These are phyloP conservation scores for Solanum rostratum DNA, from an alignment of 257 asterid genomes.

Conservation along the genomic window DNA sequence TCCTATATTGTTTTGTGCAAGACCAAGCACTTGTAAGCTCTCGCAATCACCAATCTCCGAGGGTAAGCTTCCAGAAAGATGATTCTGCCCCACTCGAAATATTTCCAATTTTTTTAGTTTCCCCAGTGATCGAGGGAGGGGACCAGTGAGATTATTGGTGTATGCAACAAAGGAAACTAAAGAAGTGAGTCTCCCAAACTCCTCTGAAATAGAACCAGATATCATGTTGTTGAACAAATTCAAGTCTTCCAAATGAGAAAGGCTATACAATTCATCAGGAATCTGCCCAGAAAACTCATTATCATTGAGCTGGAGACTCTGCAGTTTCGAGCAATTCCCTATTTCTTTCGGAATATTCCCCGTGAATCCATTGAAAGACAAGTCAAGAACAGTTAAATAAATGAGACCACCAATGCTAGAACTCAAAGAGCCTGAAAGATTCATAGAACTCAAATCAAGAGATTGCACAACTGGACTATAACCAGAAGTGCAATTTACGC, in stretches of 20 bases:
- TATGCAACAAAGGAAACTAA: conserved; percentile 63
- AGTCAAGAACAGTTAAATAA: conserved; percentile 41
- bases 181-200: conserved; percentile 57
- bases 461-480: conserved; percentile 39
- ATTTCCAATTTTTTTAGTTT: conserved; percentile 37
- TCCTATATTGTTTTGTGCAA: conserved; percentile 56
- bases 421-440: conserved; percentile 65
- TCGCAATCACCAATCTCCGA: conserved; percentile 44
- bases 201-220: conserved; percentile 58
- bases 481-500: conserved; percentile 55
- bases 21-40: conserved; percentile 50
- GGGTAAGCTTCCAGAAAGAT: conserved; percentile 60
- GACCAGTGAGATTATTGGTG: conserved; percentile 68
- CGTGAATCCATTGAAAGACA: conserved; percentile 46
- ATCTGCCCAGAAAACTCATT: conserved; percentile 46
- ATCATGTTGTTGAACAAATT: conserved; percentile 61
- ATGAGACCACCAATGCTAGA: conserved; percentile 41
- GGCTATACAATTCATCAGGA: conserved; percentile 50
- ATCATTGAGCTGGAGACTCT: conserved; percentile 43
- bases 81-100: conserved; percentile 75
- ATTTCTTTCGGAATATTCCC: conserved; percentile 69
- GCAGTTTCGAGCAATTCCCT: conserved; percentile 37
- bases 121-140: conserved; percentile 53
- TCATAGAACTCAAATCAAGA: conserved; percentile 40
- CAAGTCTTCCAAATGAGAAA: conserved; percentile 24